Evolutionary conservation across 768 basidiomycete genomes (phyloP).

Genomic region (Leccinellum albellum): DNA sequence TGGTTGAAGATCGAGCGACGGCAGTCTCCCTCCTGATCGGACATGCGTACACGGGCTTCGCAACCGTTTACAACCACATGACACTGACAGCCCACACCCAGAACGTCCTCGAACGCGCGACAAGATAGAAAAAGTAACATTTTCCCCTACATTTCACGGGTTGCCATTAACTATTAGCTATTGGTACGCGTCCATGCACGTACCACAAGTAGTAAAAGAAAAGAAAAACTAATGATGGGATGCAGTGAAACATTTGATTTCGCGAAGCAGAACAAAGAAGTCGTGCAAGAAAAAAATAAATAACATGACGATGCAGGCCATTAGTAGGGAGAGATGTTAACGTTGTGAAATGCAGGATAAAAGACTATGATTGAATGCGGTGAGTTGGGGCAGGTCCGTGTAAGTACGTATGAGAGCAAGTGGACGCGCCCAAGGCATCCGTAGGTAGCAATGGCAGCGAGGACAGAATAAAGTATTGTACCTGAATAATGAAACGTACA

Average conservation of each 20-base stretch:
- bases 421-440: conserved; percentile 9
- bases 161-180: background rate
- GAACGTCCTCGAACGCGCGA: background rate
- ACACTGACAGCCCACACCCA: background rate
- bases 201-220: background rate
- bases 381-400: conserved; percentile 5
- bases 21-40: background rate
- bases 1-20: no score
- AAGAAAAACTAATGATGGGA: background rate
- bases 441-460: background rate
- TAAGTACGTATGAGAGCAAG: conserved; percentile 18
- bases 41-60: background rate
- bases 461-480: conserved; percentile 9
- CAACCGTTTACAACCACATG: background rate
- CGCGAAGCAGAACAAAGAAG: background rate
- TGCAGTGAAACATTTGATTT: background rate
- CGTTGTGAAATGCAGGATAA: background rate
- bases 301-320: background rate
- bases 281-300: conserved; percentile 10
- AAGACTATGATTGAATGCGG: conserved; percentile 4
- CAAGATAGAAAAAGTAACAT: background rate
- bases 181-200: background rate
- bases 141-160: background rate
- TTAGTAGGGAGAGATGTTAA: conserved; percentile 2
- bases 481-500: conserved; percentile 7